Evolutionary conservation across 2,329 filamentous ascomycete genomes (phyloP), one percentile per base, ranked within the genome.

Genomic region (Penicillium digitatum): DNA sequence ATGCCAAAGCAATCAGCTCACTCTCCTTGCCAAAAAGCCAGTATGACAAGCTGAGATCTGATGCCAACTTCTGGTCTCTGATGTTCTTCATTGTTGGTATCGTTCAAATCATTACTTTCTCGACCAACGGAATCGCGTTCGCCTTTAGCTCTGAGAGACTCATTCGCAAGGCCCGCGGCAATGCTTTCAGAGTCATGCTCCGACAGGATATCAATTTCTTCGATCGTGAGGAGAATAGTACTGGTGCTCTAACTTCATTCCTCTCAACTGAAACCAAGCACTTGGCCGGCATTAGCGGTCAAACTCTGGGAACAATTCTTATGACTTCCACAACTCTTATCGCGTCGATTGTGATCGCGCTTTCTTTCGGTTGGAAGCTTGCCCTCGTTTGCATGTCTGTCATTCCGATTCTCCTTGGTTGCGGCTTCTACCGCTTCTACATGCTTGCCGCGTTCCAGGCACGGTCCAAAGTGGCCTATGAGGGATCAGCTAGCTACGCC

Each of bases 151-250:
- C 90, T n/a, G 90, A 95, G 76, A 82, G 85, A 38, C 82, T 97
- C 24, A 83, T 96, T 52, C 89, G 90, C 69, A 86, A 90, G 20
- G 90, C 93, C 1, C 85, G 94, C 64, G 86, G 94, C 71, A 80
- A 80, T 54, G 88, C 91, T 7, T 96, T 99, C 78, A 82, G 92
- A 31, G 81, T 87, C 24, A 90, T 97, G 78, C 83, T 97, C 48
- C 88, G 92, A 61, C 93, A 97, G 73, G 94, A 97, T 60, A 92
- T 97, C 55, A 79, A 85, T 27, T 97, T 92, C 73, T 99, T 96
- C 65, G 94, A 97, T 72, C 81, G 81, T 42, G 89, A 95, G 60
- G 88, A 94, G 71, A 95, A 97, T 71, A 91, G 88, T 7, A 87
- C 90, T 7, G 94, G 94, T 61, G 88, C 91, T 0, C 78, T 99